Evolutionary conservation across 192 early-diverging fungal species (phyloP).

Genomic region (Cladochytrium replicatum): DNA sequence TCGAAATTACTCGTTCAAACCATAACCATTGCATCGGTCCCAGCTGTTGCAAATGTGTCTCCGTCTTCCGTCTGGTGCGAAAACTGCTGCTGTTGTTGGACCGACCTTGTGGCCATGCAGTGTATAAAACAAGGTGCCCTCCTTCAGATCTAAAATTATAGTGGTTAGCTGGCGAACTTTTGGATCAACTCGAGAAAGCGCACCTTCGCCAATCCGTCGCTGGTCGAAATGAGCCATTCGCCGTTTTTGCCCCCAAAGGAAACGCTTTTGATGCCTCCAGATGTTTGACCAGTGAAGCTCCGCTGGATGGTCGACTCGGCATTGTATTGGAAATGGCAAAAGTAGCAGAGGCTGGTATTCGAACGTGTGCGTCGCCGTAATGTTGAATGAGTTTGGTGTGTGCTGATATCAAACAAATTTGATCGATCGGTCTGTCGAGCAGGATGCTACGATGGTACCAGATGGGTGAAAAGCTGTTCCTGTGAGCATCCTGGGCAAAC

Average conservation of each 20-base stretch:
- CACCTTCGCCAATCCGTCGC: conserved; percentile 49
- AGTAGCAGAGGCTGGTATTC: no score
- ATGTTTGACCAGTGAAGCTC: conserved; percentile 11
- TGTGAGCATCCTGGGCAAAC: conserved; percentile 35
- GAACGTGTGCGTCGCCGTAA: conserved; percentile 44
- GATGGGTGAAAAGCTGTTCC: conserved; percentile 44
- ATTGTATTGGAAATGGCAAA: no score
- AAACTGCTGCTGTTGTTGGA: conserved; percentile 44
- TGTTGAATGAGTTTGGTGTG: conserved; percentile 48
- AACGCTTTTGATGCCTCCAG: conserved; percentile 45
- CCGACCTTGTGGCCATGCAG: conserved; percentile 53
- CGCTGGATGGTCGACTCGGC: conserved; percentile 2
- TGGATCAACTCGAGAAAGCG: no score
- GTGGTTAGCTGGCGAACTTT: no score
- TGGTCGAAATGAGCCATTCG: conserved; percentile 45
- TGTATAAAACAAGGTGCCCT: conserved; percentile 53
- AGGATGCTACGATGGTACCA: conserved; percentile 39
- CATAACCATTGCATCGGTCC: conserved; percentile 45
- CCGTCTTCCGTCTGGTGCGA: conserved; percentile 41
- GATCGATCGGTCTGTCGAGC: conserved; percentile 43
- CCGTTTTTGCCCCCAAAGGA: conserved; percentile 41
- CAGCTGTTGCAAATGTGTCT: conserved; percentile 49
- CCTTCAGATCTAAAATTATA: conserved; percentile 54
- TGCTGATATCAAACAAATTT: conserved; percentile 51
- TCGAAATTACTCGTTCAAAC: conserved; percentile 54